These are phyloP conservation scores for Terfezia claveryi DNA, from an alignment of 495 filamentous ascomycete genomes.

Conservation along the genomic window DNA sequence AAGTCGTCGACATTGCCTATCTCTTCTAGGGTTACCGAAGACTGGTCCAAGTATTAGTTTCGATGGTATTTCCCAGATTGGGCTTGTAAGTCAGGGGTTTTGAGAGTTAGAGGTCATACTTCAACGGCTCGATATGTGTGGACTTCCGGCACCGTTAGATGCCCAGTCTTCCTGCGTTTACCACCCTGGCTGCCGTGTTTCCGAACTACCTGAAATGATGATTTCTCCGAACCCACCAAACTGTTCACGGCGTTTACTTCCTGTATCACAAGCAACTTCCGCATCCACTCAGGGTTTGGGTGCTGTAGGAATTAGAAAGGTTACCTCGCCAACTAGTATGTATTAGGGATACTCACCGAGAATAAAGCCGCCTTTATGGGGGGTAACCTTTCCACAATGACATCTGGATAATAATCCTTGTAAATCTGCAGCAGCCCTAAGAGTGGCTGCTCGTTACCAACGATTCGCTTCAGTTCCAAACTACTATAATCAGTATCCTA, in stretches of 20 bases:
- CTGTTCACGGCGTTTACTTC: slow-evolving; percentile 27
- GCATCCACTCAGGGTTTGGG: slow-evolving; percentile 57
- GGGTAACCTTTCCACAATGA: slow-evolving; percentile 47
- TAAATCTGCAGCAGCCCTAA: slow-evolving; percentile 60
- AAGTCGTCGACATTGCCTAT: slow-evolving; percentile 51
- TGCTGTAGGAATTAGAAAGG: slow-evolving; percentile 26
- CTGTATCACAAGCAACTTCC: slow-evolving; percentile 43
- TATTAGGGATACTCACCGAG: slow-evolving; percentile 22
- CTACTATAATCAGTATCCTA: slow-evolving; percentile 20
- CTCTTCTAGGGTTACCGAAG: slow-evolving; percentile 53
- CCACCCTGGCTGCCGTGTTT: slow-evolving; percentile 18
- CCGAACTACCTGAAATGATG: slow-evolving; percentile 26
- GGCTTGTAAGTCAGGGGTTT: slow-evolving; percentile 9
- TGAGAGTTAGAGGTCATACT: slow-evolving; percentile 21
- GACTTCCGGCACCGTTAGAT: slow-evolving; percentile 38
- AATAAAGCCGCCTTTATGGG: slow-evolving; percentile 33
- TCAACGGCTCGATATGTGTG: slow-evolving; percentile 52
- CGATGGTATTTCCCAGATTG: not conserved
- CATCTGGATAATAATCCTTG: slow-evolving; percentile 79
- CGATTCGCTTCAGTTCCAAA: slow-evolving; percentile 35
- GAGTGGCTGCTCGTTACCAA: slow-evolving; percentile 51
- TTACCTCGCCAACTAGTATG: not conserved
- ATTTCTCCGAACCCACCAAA: slow-evolving; percentile 13
- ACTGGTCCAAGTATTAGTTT: slow-evolving; percentile 16
- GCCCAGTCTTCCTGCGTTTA: slow-evolving; percentile 25